Conservation (phyloP, 768 basidiomycete genomes). For the Lactarius quietus region DNA sequence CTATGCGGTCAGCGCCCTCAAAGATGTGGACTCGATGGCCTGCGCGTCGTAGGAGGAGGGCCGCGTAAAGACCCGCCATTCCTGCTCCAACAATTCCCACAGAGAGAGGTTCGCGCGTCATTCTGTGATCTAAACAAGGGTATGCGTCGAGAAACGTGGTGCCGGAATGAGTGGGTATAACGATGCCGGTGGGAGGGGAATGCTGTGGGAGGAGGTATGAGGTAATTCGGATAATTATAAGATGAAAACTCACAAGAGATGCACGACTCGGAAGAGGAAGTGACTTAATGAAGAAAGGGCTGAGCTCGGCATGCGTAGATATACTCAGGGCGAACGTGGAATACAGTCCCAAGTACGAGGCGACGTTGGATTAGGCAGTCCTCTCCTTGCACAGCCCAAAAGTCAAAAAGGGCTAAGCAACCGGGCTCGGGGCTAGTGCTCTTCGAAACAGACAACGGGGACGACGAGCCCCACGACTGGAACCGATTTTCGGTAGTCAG, state of each 20-base stretch:
- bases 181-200: background rate
- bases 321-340: background rate
- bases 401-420: conserved; percentile 1
- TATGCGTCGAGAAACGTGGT: background rate
- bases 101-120: background rate
- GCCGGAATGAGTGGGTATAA: background rate
- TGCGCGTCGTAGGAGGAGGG: conserved; percentile 18
- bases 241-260: background rate
- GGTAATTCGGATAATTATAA: background rate
- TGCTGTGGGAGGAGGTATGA: background rate
- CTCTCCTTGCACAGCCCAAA: conserved; percentile 1
- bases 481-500: background rate
- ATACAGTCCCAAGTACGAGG: background rate
- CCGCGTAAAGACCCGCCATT: conserved; percentile 24
- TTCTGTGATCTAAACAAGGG: background rate
- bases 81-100: conserved; percentile 25
- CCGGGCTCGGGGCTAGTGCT: background rate
- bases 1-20: conserved; percentile 22
- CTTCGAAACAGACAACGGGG: conserved; percentile 2
- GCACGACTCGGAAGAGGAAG: background rate
- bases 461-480: background rate
- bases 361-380: background rate
- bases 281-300: background rate
- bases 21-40: conserved; percentile 23
- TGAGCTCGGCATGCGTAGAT: background rate